Evolutionary conservation across 2,329 filamentous ascomycete species (phyloP).

Genomic region (Pseudocercospora cruenta): DNA sequence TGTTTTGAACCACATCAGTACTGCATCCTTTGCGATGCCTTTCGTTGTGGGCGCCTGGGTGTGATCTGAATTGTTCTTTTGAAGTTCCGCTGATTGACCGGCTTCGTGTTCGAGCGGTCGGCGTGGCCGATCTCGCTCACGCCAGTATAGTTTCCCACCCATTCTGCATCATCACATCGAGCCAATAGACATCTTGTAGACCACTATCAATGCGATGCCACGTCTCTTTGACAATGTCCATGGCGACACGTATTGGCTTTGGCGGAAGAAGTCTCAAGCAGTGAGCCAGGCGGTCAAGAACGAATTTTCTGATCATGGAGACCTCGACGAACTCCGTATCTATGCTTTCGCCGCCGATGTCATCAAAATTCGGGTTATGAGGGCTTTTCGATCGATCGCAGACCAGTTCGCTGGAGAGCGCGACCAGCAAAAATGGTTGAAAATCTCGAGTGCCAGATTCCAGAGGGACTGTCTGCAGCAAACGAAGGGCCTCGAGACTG

Average conservation of each 20-base stretch:
- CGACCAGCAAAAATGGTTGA: constrained; percentile 59
- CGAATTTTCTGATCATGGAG: constrained; percentile 27
- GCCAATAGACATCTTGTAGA: constrained; percentile 55
- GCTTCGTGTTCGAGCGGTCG: too few species aligned
- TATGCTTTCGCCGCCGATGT: constrained; percentile 10
- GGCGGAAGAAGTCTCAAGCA: constrained; percentile 46
- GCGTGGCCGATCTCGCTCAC: constrained; percentile 28
- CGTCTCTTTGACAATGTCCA: constrained; percentile 56
- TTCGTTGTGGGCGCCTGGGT: not conserved
- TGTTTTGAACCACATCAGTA: not conserved
- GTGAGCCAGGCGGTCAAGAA: constrained; percentile 23
- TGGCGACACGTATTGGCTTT: constrained; percentile 56
- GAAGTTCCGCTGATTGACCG: too few species aligned
- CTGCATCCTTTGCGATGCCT: not conserved
- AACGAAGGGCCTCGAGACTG: constrained; percentile 55
- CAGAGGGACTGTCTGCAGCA: constrained; percentile 54
- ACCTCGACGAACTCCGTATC: constrained; percentile 23
- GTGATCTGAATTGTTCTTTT: too few species aligned
- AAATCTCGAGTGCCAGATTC: constrained; percentile 59
- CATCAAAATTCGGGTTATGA: not conserved
- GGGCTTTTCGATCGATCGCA: constrained; percentile 14
- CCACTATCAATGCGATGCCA: constrained; percentile 57
- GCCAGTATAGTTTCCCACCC: constrained; percentile 62
- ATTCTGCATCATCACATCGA: constrained; percentile 62
- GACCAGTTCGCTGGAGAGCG: constrained; percentile 31